Conservation (phyloP, 2,329 filamentous ascomycete genomes). For the Bretziella fagacearum region DNA sequence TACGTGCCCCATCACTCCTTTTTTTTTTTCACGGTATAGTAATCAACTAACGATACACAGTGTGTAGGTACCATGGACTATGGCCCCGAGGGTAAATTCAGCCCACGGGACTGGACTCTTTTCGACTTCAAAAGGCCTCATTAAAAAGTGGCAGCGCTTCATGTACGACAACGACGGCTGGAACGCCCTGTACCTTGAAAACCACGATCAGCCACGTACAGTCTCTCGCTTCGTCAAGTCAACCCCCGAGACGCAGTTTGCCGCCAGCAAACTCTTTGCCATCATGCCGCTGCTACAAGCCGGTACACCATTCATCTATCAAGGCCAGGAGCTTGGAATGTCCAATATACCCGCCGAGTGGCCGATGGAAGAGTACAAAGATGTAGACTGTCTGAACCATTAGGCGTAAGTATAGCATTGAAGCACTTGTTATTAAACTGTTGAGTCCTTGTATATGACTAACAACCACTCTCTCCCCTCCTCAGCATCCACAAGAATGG, state of each 20-base stretch:
- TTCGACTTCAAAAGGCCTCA: conserved; percentile 34
- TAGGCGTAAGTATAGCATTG: conserved; percentile 25
- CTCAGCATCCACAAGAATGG: conserved; percentile 24
- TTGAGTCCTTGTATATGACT: too few relatives aligned
- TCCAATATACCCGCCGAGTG: conserved; percentile 44
- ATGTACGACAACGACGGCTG: conserved; percentile 43
- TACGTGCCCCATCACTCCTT: conserved; percentile 21
- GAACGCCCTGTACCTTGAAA: conserved; percentile 49
- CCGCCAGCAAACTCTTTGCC: conserved; percentile 42
- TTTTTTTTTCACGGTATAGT: background rate
- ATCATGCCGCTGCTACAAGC: conserved; percentile 39
- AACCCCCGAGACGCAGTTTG: conserved; percentile 29
- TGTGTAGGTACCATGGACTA: conserved; percentile 30
- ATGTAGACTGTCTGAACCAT: conserved; percentile 41
- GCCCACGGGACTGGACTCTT: conserved; percentile 28
- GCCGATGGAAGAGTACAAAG: conserved; percentile 49
- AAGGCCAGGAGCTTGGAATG: conserved; percentile 54
- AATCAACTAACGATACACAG: conserved; percentile 18
- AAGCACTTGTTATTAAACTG: background rate
- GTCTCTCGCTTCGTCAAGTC: conserved; percentile 38
- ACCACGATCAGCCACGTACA: conserved; percentile 47
- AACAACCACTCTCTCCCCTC: background rate
- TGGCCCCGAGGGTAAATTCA: conserved; percentile 28
- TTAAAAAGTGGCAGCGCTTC: conserved; percentile 41
- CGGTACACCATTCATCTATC: conserved; percentile 51